Conservation (phyloP, 495 filamentous ascomycete genomes). For the Tuber indicum region DNA sequence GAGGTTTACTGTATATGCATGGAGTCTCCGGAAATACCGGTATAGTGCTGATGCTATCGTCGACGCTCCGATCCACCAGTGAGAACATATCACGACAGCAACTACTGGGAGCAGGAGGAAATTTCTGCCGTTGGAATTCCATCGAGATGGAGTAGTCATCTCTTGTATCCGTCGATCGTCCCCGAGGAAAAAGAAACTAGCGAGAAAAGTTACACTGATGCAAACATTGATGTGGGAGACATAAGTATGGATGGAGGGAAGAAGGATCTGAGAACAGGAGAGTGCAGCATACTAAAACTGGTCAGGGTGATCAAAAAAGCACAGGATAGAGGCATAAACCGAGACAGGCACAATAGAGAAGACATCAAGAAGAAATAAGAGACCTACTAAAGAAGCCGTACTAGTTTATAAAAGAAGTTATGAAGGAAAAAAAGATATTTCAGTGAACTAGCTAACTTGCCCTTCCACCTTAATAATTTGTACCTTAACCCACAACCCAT, state of each 20-base stretch:
- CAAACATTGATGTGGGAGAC: neutral
- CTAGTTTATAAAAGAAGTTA: conserved; percentile 37
- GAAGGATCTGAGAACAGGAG: neutral
- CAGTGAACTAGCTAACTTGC: conserved; percentile 34
- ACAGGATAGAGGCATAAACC: conserved; percentile 10
- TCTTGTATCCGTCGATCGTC: neutral
- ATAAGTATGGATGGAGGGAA: conserved; percentile 3
- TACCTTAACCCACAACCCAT: conserved; percentile 22
- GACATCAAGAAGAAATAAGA: conserved; percentile 26
- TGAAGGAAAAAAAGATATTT: conserved; percentile 39
- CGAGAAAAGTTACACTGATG: conserved; percentile 14
- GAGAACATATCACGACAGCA: neutral
- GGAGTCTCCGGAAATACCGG: neutral
- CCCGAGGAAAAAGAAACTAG: conserved; percentile 11
- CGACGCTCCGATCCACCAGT: neutral
- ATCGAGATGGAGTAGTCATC: neutral
- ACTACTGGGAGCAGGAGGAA: neutral
- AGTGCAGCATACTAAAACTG: conserved; percentile 21
- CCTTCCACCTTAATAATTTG: conserved; percentile 16
- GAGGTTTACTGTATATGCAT: neutral
- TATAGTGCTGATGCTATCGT: neutral
- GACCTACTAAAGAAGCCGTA: conserved; percentile 32
- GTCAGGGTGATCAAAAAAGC: conserved; percentile 24
- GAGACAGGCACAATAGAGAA: conserved; percentile 16
- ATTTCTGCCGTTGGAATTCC: neutral